Evolutionary conservation across 2,329 filamentous ascomycete species (phyloP).

Genomic region (Xylaria sp.): DNA sequence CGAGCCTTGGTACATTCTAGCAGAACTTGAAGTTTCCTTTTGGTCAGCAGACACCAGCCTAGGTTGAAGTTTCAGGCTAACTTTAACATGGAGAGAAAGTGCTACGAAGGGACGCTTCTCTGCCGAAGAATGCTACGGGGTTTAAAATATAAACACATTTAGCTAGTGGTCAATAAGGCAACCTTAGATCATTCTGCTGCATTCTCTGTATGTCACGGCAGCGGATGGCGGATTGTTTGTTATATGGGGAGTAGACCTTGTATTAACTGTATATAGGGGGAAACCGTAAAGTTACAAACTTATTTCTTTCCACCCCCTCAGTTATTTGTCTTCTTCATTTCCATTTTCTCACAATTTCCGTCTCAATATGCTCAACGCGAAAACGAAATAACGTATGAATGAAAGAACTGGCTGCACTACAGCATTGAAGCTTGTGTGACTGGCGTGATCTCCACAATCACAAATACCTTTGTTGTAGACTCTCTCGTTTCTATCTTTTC

Average conservation of each 20-base stretch:
- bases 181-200: background rate
- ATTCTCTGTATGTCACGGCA: background rate
- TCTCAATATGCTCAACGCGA: background rate
- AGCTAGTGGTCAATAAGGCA: background rate
- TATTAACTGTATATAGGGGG: background rate
- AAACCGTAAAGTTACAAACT: background rate
- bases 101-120: no score
- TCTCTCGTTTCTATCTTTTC: background rate
- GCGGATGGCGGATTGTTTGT: background rate
- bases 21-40: background rate
- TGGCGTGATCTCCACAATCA: background rate
- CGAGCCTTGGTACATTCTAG: background rate
- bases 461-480: background rate
- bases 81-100: no score
- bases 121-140: background rate
- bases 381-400: background rate
- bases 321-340: background rate
- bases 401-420: background rate
- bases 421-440: background rate
- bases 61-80: background rate
- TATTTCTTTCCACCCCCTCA: background rate
- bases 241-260: background rate
- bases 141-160: background rate
- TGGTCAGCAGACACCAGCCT: background rate
- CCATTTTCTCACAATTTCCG: background rate